Evolutionary conservation across 495 filamentous ascomycete genomes (phyloP).

Genomic region (Cercophora samala): DNA sequence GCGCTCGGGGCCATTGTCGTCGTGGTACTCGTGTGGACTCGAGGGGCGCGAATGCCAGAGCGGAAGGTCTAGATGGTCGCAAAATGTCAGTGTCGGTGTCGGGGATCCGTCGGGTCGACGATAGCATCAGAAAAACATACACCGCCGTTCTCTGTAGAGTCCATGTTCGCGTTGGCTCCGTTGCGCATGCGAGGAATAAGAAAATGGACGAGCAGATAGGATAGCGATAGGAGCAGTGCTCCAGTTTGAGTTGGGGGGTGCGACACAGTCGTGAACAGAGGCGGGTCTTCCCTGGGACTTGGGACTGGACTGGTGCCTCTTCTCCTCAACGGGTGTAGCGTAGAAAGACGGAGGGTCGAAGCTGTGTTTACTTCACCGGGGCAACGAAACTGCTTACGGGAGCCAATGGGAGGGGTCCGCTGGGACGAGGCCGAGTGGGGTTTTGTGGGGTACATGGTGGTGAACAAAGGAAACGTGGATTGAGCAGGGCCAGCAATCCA

Average conservation of each 20-base stretch:
- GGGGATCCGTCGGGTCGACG: not conserved
- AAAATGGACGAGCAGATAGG: slow-evolving; percentile 30
- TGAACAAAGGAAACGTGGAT: slow-evolving; percentile 1
- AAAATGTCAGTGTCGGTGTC: slow-evolving; percentile 23
- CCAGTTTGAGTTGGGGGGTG: slow-evolving; percentile 25
- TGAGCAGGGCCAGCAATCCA: not conserved
- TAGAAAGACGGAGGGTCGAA: slow-evolving; percentile 17
- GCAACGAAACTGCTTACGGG: slow-evolving; percentile 23
- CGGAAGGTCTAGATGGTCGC: slow-evolving; percentile 9
- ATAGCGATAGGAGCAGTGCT: slow-evolving; percentile 37
- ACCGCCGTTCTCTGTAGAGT: slow-evolving; percentile 40
- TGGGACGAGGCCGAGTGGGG: not conserved
- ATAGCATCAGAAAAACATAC: not conserved
- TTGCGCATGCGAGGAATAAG: slow-evolving; percentile 30
- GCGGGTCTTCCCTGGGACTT: slow-evolving; percentile 20
- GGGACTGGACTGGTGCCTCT: slow-evolving; percentile 23
- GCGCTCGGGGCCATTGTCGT: slow-evolving; percentile 6
- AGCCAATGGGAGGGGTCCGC: slow-evolving; percentile 14
- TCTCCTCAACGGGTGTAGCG: slow-evolving; percentile 33
- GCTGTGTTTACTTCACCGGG: slow-evolving; percentile 29
- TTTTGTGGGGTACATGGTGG: not conserved
- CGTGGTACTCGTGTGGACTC: slow-evolving; percentile 15
- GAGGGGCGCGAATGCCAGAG: slow-evolving; percentile 25
- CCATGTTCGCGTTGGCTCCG: slow-evolving; percentile 38
- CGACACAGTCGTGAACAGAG: slow-evolving; percentile 28